Percentiles rank a stretch among this genome's conserved stretches.
Conservation (phyloP, 768 basidiomycete genomes). For the Pleurotus djamor region DNA sequence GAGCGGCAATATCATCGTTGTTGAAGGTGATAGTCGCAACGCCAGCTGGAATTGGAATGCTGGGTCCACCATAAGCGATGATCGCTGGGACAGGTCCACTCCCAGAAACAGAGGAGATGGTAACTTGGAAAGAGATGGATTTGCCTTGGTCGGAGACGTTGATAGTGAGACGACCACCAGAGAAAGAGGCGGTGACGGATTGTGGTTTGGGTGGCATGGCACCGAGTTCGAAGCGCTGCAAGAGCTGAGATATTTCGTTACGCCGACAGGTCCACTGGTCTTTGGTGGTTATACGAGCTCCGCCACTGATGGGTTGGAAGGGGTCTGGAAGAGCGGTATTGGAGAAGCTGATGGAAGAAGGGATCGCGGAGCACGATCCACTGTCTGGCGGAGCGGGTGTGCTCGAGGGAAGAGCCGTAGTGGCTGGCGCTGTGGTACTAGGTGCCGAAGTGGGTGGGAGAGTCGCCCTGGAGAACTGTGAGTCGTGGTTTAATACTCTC, state of each 20-base stretch:
- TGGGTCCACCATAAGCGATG: slow-evolving; percentile 48
- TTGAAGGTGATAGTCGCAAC: slow-evolving; percentile 49
- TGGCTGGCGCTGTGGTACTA: too few relatives aligned
- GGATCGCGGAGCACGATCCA: slow-evolving; percentile 24
- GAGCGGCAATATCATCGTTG: slow-evolving; percentile 53
- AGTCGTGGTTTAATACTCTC: too few relatives aligned
- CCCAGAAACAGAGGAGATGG: slow-evolving; percentile 42
- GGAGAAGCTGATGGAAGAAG: slow-evolving; percentile 27
- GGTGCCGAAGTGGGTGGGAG: too few relatives aligned
- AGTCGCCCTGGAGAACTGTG: too few relatives aligned
- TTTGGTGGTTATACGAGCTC: slow-evolving; percentile 36
- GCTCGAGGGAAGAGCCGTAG: too few relatives aligned
- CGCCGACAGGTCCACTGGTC: slow-evolving; percentile 52
- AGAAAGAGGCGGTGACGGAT: slow-evolving; percentile 40
- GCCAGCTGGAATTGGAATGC: slow-evolving; percentile 31
- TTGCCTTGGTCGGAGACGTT: slow-evolving; percentile 42
- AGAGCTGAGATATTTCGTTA: slow-evolving; percentile 43
- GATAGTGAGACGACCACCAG: slow-evolving; percentile 44
- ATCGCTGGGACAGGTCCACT: slow-evolving; percentile 49
- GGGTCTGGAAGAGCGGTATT: slow-evolving; percentile 50
- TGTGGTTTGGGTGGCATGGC: slow-evolving; percentile 44
- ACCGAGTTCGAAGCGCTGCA: slow-evolving; percentile 54
- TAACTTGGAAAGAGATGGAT: slow-evolving; percentile 46
- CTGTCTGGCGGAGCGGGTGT: too few relatives aligned
- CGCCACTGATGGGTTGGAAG: slow-evolving; percentile 46